These are phyloP conservation scores for Picea mariana DNA, from an alignment of 83 land plant genomes.

Conservation along the genomic window DNA sequence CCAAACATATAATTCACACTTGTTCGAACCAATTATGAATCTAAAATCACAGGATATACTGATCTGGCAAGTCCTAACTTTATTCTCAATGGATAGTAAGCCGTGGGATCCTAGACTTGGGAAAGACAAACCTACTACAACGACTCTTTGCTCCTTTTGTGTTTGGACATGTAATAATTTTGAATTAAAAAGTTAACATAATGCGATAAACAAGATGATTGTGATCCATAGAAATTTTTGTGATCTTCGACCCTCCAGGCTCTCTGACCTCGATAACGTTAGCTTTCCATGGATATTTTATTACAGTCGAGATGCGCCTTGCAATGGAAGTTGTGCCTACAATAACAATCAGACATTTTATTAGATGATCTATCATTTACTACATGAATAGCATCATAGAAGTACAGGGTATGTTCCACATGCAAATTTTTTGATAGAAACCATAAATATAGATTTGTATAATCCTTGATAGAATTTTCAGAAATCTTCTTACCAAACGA, in stretches of 20 bases:
- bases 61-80: too few species aligned
- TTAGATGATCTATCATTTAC: neutral
- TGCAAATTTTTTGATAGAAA: neutral
- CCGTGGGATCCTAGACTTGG: too few species aligned
- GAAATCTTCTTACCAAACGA: constrained; percentile 55
- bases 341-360: neutral
- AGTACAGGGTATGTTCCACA: neutral
- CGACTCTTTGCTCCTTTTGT: too few species aligned
- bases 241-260: neutral
- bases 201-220: neutral
- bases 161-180: too few species aligned
- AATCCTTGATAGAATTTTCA: neutral
- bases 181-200: neutral
- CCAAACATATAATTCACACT: too few species aligned
- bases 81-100: too few species aligned
- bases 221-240: neutral
- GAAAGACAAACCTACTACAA: too few species aligned
- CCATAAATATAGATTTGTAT: neutral
- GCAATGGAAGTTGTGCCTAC: constrained; percentile 13
- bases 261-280: neutral
- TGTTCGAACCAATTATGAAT: too few species aligned
- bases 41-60: too few species aligned
- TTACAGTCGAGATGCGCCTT: constrained; percentile 11
- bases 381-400: neutral
- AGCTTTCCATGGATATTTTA: neutral